Evolutionary conservation across 2,329 filamentous ascomycete genomes (phyloP).

Genomic region (Scopulariopsis brevicaulis): DNA sequence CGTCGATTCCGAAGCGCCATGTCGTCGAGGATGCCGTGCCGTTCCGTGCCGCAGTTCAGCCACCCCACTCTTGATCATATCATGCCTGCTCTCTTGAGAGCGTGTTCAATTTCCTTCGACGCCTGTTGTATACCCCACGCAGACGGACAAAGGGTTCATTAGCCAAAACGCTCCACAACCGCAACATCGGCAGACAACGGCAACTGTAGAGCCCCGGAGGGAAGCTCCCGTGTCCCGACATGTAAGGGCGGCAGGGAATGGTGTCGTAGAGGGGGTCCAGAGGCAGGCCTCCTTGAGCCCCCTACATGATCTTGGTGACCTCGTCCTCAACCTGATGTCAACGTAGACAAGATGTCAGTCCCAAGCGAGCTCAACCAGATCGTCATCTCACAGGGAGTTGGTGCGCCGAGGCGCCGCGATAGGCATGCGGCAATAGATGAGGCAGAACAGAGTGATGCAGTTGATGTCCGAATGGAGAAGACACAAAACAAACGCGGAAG

Average conservation of each 20-base stretch:
- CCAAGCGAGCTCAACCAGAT: not conserved
- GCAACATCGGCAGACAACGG: not conserved
- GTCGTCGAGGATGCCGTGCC: not conserved
- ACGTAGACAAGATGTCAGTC: constrained; percentile 15
- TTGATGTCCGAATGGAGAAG: not conserved
- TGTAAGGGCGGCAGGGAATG: not conserved
- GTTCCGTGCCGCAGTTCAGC: not conserved
- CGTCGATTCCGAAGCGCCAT: not conserved
- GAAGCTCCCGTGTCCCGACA: not conserved
- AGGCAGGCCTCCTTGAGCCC: constrained; percentile 5
- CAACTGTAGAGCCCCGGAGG: not conserved
- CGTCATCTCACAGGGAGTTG: not conserved
- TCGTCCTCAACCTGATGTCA: constrained; percentile 70
- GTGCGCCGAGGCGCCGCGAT: not conserved
- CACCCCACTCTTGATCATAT: constrained; percentile 16
- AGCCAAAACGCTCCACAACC: constrained; percentile 2
- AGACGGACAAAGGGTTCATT: constrained; percentile 5
- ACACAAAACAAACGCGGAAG: not conserved
- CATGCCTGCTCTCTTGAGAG: constrained; percentile 27
- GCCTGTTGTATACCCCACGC: constrained; percentile 1
- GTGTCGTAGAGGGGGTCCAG: not conserved
- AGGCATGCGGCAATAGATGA: not conserved
- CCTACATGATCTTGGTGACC: constrained; percentile 81
- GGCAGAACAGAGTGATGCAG: not conserved
- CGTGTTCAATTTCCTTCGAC: constrained; percentile 19